These are phyloP conservation scores for Yarrowia sp. DNA, from an alignment of 805 yeast species.

Conservation along the genomic window DNA sequence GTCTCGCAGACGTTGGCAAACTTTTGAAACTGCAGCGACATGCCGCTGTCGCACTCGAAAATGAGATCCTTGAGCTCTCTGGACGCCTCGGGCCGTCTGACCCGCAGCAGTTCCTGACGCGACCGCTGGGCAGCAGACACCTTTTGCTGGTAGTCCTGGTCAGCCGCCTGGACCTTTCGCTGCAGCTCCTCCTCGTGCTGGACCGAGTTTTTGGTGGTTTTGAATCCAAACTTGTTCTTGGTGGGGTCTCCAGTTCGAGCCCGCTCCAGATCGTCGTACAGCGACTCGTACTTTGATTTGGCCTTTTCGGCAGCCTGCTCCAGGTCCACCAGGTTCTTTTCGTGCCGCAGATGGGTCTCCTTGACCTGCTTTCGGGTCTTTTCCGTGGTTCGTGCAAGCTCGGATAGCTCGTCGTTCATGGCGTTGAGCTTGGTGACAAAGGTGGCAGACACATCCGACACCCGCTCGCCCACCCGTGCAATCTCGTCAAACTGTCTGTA, in stretches of 20 bases:
- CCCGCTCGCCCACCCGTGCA: conserved; percentile 77
- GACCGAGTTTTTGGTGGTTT: conserved; percentile 74
- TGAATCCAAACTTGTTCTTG: conserved; percentile 79
- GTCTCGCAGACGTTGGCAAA: conserved; percentile 89
- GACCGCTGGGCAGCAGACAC: conserved; percentile 74
- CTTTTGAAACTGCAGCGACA: conserved; percentile 85
- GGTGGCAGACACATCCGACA: conserved; percentile 72
- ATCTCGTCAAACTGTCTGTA: conserved; percentile 69
- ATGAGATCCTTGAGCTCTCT: conserved; percentile 76
- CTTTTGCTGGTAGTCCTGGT: conserved; percentile 80
- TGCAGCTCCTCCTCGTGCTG: conserved; percentile 91
- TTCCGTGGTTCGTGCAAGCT: conserved; percentile 72
- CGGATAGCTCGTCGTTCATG: conserved; percentile 83
- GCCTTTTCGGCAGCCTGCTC: conserved; percentile 89
- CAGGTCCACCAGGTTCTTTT: conserved; percentile 84
- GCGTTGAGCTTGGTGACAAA: conserved; percentile 79
- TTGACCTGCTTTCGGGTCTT: conserved; percentile 77
- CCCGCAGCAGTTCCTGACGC: conserved; percentile 73
- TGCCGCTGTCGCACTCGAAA: conserved; percentile 86
- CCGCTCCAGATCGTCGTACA: conserved; percentile 87
- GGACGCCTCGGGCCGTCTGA: conserved; percentile 79
- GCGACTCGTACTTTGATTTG: conserved; percentile 71
- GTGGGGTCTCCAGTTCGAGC: conserved; percentile 81
- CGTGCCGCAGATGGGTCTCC: conserved; percentile 81
- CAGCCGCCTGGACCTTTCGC: conserved; percentile 81